A percentile compares a stretch with the other conserved stretches of the same genome.
Conservation (phyloP, 306 rosid genomes). For the Chamaecrista fasciculata region DNA sequence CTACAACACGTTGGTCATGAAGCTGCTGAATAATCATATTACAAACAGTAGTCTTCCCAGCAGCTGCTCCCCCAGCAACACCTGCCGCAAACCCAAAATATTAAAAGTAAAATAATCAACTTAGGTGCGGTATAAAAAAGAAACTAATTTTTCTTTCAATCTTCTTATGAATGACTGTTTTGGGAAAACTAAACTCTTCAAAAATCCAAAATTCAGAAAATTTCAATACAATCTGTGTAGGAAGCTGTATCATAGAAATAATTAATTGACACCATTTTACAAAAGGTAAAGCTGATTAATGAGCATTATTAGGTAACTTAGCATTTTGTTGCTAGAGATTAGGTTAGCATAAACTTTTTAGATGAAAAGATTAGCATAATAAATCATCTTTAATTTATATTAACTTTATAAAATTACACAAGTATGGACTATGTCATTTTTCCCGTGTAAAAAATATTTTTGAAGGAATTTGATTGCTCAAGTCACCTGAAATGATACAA, state of each 20-base stretch:
- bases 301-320: background rate
- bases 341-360: background rate
- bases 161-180: background rate
- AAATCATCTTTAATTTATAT: background rate
- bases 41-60: slow-evolving; percentile 97
- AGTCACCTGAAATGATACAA: background rate
- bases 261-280: background rate
- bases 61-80: slow-evolving; percentile 96
- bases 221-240: background rate
- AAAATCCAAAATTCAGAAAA: slow-evolving; percentile 16
- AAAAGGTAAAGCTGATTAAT: background rate
- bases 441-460: background rate
- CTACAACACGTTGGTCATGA: slow-evolving; percentile 96
- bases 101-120: background rate
- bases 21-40: slow-evolving; percentile 98
- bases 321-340: slow-evolving; percentile 4
- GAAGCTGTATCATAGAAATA: background rate
- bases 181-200: background rate
- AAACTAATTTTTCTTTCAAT: background rate
- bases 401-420: background rate
- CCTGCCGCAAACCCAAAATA: slow-evolving; percentile 48
- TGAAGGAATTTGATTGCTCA: background rate
- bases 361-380: background rate
- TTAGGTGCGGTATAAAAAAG: slow-evolving; percentile 4
- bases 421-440: background rate